Evolutionary conservation across 2,329 filamentous ascomycete species (phyloP).

Genomic region (Diaporthe eres): DNA sequence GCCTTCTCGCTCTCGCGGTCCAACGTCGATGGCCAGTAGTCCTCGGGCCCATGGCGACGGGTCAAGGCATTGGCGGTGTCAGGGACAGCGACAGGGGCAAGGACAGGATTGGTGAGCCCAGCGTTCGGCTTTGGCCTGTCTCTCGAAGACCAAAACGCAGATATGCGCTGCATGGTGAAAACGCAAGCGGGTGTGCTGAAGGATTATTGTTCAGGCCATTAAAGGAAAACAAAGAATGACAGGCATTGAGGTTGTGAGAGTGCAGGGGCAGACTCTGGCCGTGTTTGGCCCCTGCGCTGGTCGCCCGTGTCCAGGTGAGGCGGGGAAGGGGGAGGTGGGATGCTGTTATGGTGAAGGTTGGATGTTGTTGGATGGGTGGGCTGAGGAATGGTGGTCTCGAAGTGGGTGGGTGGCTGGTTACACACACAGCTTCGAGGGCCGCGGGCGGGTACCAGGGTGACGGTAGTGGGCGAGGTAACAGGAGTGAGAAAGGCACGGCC

Average conservation of each 20-base stretch:
- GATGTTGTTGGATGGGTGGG: slow-evolving; percentile 21
- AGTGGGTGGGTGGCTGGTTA: slow-evolving; percentile 20
- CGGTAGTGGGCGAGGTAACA: slow-evolving; percentile 14
- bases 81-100: background rate
- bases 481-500: slow-evolving; percentile 9
- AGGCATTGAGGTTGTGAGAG: slow-evolving; percentile 40
- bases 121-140: slow-evolving; percentile 47
- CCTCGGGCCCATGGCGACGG: slow-evolving; percentile 48
- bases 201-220: slow-evolving; percentile 39
- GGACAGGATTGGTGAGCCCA: slow-evolving; percentile 3
- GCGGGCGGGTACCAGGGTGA: slow-evolving; percentile 27
- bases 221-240: slow-evolving; percentile 41
- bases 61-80: slow-evolving; percentile 42
- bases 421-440: slow-evolving; percentile 16
- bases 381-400: slow-evolving; percentile 29
- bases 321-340: background rate
- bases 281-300: slow-evolving; percentile 13
- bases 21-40: slow-evolving; percentile 71
- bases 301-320: slow-evolving; percentile 16
- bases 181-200: slow-evolving; percentile 33
- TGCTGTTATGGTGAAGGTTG: slow-evolving; percentile 11
- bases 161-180: slow-evolving; percentile 61
- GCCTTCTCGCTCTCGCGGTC: slow-evolving; percentile 95
- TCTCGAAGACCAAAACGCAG: slow-evolving; percentile 59
- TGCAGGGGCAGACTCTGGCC: slow-evolving; percentile 24